A percentile compares a stretch with the other conserved stretches of the same genome.
Evolutionary conservation across 371 early-diverging fungal species (phyloP).

Genomic region (Synchytrium microbalum): DNA sequence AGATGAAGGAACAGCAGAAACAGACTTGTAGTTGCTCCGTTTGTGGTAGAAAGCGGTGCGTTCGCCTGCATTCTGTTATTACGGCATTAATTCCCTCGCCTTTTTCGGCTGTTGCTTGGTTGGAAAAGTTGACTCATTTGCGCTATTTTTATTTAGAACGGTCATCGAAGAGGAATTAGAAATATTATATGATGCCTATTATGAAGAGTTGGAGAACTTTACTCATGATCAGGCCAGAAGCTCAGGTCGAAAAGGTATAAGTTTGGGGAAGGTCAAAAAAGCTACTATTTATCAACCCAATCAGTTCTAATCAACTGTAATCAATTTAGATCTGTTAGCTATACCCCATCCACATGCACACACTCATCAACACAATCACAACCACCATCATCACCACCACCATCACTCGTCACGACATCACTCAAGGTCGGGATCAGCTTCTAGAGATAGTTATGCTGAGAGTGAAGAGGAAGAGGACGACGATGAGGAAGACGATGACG

Average conservation of each 20-base stretch:
- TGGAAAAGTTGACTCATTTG: not conserved
- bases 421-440: slow-evolving; percentile 8
- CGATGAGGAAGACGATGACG: slow-evolving; percentile 48
- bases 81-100: not conserved
- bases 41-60: slow-evolving; percentile 81
- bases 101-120: slow-evolving; percentile 1
- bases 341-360: slow-evolving; percentile 14
- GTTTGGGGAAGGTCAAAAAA: no score
- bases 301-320: slow-evolving; percentile 3
- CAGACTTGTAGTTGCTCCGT: slow-evolving; percentile 83
- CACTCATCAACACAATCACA: slow-evolving; percentile 11
- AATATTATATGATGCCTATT: slow-evolving; percentile 84
- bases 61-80: not conserved
- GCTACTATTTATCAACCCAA: not conserved
- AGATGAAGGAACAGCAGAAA: slow-evolving; percentile 89
- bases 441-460: slow-evolving; percentile 2
- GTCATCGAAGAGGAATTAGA: slow-evolving; percentile 89
- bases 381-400: slow-evolving; percentile 37
- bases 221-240: slow-evolving; percentile 55
- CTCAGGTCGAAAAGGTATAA: slow-evolving; percentile 4
- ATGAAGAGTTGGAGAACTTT: slow-evolving; percentile 81
- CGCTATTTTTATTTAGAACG: slow-evolving; percentile 40
- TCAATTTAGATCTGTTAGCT: not conserved
- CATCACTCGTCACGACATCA: slow-evolving; percentile 17
- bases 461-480: slow-evolving; percentile 34